These are phyloP conservation scores for Leishmania arabica DNA, from an alignment of 208 protist genomes.

Conservation along the genomic window DNA sequence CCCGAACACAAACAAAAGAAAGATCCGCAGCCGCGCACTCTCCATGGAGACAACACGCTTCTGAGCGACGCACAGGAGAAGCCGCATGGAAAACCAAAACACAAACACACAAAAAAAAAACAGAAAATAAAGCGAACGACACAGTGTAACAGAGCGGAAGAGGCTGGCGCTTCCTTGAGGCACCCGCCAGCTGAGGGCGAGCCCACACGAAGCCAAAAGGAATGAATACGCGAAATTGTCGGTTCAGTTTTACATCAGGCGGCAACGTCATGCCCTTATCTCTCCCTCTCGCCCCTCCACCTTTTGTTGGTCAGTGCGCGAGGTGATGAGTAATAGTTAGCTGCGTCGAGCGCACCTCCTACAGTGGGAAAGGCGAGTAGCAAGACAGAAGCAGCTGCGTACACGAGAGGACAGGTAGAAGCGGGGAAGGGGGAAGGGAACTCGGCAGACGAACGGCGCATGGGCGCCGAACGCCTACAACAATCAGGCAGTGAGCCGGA, in stretches of 20 bases:
- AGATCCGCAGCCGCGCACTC: background rate
- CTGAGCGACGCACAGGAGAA: slow-evolving; percentile 4
- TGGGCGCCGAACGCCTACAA: background rate
- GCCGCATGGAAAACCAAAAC: slow-evolving; percentile 7
- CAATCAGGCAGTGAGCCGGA: background rate
- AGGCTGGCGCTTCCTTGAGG: background rate
- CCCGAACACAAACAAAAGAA: background rate
- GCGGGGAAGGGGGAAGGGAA: background rate
- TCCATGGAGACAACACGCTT: background rate
- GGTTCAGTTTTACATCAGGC: background rate
- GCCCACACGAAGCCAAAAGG: background rate
- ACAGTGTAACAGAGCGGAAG: background rate
- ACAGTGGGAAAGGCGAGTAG: background rate
- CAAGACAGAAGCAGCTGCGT: background rate
- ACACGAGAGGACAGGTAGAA: background rate
- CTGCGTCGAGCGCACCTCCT: background rate
- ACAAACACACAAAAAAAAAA: background rate
- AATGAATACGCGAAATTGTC: background rate
- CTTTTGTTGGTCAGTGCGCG: background rate
- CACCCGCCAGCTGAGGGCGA: background rate
- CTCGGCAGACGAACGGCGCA: background rate
- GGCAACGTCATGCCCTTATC: background rate
- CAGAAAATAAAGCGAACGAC: background rate
- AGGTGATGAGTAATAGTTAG: background rate
- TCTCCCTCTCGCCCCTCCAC: background rate